Evolutionary conservation across 1,284 basidiomycete species (phyloP).

Genomic region (Cutaneotrichosporon sp.): DNA sequence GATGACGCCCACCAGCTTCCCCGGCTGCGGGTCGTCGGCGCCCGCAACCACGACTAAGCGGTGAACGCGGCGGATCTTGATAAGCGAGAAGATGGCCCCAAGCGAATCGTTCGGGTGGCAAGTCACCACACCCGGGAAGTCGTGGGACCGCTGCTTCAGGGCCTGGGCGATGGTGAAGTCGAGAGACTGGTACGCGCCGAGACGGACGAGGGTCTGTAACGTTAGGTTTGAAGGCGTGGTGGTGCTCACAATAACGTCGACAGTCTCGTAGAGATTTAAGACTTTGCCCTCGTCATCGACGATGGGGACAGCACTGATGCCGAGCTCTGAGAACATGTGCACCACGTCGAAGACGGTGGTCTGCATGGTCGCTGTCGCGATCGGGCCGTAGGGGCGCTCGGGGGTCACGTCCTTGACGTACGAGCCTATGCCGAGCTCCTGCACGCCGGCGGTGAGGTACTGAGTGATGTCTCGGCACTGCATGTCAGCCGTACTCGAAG

Average conservation of each 20-base stretch:
- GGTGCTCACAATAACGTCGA: conserved; percentile 97
- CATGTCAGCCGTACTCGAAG: not conserved
- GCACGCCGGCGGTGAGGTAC: conserved; percentile 60
- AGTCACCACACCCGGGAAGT: conserved; percentile 95
- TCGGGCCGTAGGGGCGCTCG: conserved; percentile 74
- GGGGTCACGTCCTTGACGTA: conserved; percentile 61
- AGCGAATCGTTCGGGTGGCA: conserved; percentile 92
- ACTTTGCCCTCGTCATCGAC: conserved; percentile 91
- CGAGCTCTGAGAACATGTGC: conserved; percentile 95
- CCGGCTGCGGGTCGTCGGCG: conserved; percentile 55
- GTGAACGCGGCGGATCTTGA: conserved; percentile 91
- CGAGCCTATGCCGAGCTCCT: conserved; percentile 89
- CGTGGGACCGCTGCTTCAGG: conserved; percentile 82
- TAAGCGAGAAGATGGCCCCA: conserved; percentile 86
- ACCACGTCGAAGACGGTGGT: conserved; percentile 98
- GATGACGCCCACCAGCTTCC: conserved; percentile 82
- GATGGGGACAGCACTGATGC: conserved; percentile 97
- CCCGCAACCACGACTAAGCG: conserved; percentile 82
- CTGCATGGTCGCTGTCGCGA: conserved; percentile 86
- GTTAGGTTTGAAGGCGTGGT: not conserved
- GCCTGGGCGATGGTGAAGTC: conserved; percentile 96
- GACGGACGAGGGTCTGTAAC: conserved; percentile 84
- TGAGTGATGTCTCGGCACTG: conserved; percentile 53
- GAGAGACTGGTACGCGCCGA: conserved; percentile 90
- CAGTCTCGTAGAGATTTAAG: conserved; percentile 96